These are phyloP conservation scores for Cercophora samala DNA, from an alignment of 495 filamentous ascomycete genomes.

Conservation along the genomic window DNA sequence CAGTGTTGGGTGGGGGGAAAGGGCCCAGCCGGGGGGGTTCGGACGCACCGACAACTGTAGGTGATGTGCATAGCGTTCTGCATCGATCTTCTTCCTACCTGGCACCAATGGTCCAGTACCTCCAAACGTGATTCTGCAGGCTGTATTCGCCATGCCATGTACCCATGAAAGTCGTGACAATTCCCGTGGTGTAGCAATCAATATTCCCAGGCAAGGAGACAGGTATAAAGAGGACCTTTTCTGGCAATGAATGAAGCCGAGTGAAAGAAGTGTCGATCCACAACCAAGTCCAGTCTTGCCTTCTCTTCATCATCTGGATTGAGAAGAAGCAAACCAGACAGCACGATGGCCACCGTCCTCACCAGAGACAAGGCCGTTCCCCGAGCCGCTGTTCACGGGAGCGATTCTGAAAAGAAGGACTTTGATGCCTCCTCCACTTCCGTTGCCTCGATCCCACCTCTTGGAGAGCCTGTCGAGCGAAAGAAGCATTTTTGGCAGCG, in stretches of 20 bases:
- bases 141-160: constrained; percentile 17
- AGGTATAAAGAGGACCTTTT: not conserved
- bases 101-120: not conserved
- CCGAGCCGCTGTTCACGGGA: constrained; percentile 8
- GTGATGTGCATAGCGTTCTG: not conserved
- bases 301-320: not conserved
- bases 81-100: not conserved
- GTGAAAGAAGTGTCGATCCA: not conserved
- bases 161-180: not conserved
- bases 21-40: constrained; percentile 2
- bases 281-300: not conserved
- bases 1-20: not conserved
- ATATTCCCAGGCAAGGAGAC: not conserved
- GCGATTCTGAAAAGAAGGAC: constrained; percentile 13
- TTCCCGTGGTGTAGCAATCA: not conserved
- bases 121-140: constrained; percentile 21
- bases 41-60: not conserved
- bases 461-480: constrained; percentile 39
- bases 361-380: constrained; percentile 10
- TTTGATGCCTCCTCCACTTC: constrained; percentile 22
- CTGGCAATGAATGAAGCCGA: not conserved
- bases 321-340: not conserved
- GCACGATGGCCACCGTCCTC: constrained; percentile 29
- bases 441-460: constrained; percentile 29
- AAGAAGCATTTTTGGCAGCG: constrained; percentile 48